These are phyloP conservation scores for Hyphopichia buzzinii DNA, from an alignment of 1,139 yeast genomes.

Conservation along the genomic window DNA sequence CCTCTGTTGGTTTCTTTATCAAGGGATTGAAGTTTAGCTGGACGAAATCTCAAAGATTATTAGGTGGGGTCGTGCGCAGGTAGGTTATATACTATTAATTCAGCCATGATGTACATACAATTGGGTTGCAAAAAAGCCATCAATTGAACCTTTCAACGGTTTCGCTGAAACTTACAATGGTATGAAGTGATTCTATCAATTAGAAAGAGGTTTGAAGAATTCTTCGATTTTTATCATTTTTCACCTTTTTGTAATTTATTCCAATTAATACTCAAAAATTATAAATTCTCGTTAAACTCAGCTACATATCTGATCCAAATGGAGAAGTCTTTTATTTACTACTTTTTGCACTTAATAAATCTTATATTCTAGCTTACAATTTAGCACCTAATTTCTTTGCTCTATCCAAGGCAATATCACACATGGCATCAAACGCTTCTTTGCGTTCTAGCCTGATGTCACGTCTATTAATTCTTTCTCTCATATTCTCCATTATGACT, in stretches of 20 bases:
- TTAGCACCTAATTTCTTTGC: conserved; percentile 48
- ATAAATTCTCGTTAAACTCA: too few relatives aligned
- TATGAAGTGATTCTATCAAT: too few relatives aligned
- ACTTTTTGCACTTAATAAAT: too few relatives aligned
- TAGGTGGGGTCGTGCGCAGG: too few relatives aligned
- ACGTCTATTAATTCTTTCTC: conserved; percentile 51
- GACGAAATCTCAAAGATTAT: neutral
- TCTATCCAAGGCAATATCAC: conserved; percentile 84
- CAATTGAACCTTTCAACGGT: too few relatives aligned
- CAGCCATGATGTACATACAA: neutral
- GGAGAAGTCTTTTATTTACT: too few relatives aligned
- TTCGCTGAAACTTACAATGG: too few relatives aligned
- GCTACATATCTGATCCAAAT: too few relatives aligned
- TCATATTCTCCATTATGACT: conserved; percentile 67
- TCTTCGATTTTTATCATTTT: too few relatives aligned
- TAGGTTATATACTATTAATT: neutral
- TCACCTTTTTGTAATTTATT: neutral
- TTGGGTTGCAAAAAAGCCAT: too few relatives aligned
- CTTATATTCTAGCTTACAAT: neutral
- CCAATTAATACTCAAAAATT: too few relatives aligned
- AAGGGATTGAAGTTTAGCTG: neutral
- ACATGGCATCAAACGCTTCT: conserved; percentile 81
- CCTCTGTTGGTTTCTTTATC: neutral
- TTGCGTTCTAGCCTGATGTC: conserved; percentile 53
- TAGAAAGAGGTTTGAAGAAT: too few relatives aligned